phyloP scores from a whole-genome alignment of 1,139 yeast species.

The Hyphopichia pseudoburtonii region DNA sequence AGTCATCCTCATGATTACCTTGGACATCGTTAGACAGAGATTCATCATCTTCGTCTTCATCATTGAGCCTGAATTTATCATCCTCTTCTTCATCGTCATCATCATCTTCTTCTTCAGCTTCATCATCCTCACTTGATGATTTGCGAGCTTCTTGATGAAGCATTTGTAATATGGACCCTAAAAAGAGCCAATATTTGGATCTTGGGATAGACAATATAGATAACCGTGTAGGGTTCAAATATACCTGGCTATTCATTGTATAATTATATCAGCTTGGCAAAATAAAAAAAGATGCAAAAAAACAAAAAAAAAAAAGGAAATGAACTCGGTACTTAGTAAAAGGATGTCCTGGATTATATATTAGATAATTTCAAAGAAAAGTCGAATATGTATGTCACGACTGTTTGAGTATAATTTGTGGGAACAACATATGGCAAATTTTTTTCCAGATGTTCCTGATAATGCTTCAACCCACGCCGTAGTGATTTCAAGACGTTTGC shows the following conservation, averaged over 20 bases:
- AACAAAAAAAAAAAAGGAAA: not conserved
- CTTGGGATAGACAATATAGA: constrained; percentile 51
- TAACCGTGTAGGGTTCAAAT: constrained; percentile 43
- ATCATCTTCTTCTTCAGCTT: constrained; percentile 19
- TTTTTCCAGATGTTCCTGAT: too few relatives aligned
- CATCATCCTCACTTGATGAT: constrained; percentile 14
- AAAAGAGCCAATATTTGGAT: constrained; percentile 50
- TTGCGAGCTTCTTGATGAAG: constrained; percentile 25
- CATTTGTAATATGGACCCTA: constrained; percentile 44
- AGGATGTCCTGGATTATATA: too few relatives aligned
- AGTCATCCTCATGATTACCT: not conserved
- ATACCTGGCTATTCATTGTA: constrained; percentile 38
- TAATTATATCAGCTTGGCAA: not conserved
- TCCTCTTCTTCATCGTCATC: constrained; percentile 19
- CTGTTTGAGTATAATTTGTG: too few relatives aligned
- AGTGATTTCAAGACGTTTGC: too few relatives aligned
- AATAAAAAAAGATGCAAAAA: not conserved
- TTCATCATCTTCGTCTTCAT: constrained; percentile 12
- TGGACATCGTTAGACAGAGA: not conserved
- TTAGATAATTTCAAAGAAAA: too few relatives aligned
- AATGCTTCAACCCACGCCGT: too few relatives aligned
- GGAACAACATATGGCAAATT: too few relatives aligned
- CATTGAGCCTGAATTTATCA: too few relatives aligned
- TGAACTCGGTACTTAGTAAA: too few relatives aligned
- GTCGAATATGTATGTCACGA: too few relatives aligned